Conservation (phyloP, 768 basidiomycete species). For the Astraeus odoratus region DNA sequence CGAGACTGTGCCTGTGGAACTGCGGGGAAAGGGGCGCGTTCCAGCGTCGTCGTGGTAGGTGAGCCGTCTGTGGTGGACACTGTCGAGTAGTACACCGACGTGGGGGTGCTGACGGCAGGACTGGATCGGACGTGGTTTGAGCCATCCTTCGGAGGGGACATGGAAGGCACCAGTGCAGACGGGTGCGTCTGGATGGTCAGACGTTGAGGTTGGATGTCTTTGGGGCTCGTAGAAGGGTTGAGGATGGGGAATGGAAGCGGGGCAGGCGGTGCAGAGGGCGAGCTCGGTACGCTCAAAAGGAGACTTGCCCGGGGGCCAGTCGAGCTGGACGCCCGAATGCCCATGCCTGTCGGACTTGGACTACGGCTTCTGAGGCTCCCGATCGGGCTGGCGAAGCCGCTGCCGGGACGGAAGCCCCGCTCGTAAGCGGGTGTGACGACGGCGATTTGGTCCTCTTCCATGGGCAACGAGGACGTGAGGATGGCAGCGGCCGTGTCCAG, state of each 20-base stretch:
- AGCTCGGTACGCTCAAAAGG: conserved; percentile 42
- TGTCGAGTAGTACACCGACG: conserved; percentile 43
- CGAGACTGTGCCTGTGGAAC: conserved; percentile 17
- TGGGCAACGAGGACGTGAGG: conserved; percentile 40
- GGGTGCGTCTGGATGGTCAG: conserved; percentile 22
- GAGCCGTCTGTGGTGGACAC: conserved; percentile 32
- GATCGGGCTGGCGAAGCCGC: conserved; percentile 62
- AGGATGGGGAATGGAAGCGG: conserved; percentile 18
- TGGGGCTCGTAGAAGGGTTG: conserved; percentile 20
- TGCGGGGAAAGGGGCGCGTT: conserved; percentile 22
- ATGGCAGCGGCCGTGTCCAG: conserved; percentile 78
- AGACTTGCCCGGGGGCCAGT: conserved; percentile 34
- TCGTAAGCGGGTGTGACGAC: conserved; percentile 51
- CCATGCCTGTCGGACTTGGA: conserved; percentile 49
- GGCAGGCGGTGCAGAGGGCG: conserved; percentile 16
- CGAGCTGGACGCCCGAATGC: conserved; percentile 17
- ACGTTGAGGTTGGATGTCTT: conserved; percentile 11
- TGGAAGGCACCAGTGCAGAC: conserved; percentile 1
- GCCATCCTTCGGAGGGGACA: not conserved
- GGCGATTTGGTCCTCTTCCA: conserved; percentile 51
- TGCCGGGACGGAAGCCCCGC: conserved; percentile 24
- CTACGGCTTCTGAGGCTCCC: conserved; percentile 56
- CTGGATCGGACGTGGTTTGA: conserved; percentile 12
- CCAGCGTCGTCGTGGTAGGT: conserved; percentile 30
- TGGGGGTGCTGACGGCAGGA: conserved; percentile 36